Evolutionary conservation across 495 filamentous ascomycete species (phyloP), one percentile per base, ranked within the genome.

Genomic region (Talaromyces wortmannii): DNA sequence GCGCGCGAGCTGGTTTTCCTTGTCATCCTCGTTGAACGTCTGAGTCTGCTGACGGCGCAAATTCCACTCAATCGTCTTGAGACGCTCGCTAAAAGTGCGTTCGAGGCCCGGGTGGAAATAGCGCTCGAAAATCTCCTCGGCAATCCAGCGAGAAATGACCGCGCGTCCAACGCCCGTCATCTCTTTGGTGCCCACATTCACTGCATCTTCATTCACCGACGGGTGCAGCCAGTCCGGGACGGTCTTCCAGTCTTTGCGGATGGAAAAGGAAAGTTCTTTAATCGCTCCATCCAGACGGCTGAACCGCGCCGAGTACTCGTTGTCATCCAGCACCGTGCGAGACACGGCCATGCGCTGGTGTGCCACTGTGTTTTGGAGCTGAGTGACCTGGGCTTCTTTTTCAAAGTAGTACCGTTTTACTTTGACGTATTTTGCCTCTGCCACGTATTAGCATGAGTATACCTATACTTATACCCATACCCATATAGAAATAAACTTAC

Each of bases 401-500:
- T 98, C 94, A 66, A 97, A 98, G 66, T 97, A 98, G 59, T 96
- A 87, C 32, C 89, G 83, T 75, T 98, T 98, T 50, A 98, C 94
- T 67, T 97, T 97, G 71, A 90, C 90, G 66, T 98, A 98, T 75
- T 98, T 98, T 59, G 81, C 83, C 66, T 90, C 92, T 97, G 63
- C 31, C 57, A 30, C 49, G 32, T 62, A 48, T 52, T 58, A 64
- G 48, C 60, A 52, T 12, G 36, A n/a, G n/a, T n/a, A n/a, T n/a
- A n/a, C n/a, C n/a, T n/a, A n/a, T 5, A 23, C 45, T 6, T 17
- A 36, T 18, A 55, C 57, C 33, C 49, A 11, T 48, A 59, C 56
- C 57, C 52, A 33, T 17, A 49, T 46, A 52, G 44, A 31, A 51
- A 54, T 29, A n/a, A 31, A 68, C 86, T 52, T 81, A 91, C 87